A percentile compares a stretch with the other conserved stretches of the same genome.
Evolutionary conservation across 352 stramenopile genomes (phyloP).

Genomic region (Vaucheria bursata): DNA sequence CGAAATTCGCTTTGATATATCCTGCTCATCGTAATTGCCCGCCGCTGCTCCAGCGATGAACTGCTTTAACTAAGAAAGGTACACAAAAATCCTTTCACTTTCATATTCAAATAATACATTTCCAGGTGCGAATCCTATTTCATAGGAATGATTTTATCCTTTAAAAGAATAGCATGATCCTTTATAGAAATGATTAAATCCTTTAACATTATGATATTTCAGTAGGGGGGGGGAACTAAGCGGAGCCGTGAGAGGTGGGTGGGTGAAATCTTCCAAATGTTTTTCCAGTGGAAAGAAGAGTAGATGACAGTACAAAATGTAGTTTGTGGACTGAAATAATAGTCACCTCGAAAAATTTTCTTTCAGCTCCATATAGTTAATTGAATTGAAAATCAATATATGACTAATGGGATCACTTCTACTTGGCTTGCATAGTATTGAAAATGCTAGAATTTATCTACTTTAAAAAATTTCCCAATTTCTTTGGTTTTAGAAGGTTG

Average conservation of each 20-base stretch:
- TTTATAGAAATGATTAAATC: not conserved
- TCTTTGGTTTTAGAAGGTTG: too few species aligned
- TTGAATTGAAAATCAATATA: too few species aligned
- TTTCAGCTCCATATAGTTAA: too few species aligned
- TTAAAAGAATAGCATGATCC: not conserved
- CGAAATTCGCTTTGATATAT: constrained; percentile 11
- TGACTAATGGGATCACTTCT: too few species aligned
- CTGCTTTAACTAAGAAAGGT: constrained; percentile 29
- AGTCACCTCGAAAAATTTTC: too few species aligned
- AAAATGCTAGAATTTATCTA: too few species aligned
- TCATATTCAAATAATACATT: not conserved
- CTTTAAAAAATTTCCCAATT: too few species aligned
- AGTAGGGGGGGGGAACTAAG: not conserved
- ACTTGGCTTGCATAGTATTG: too few species aligned
- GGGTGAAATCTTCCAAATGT: too few species aligned
- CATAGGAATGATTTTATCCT: not conserved
- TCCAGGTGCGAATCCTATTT: not conserved
- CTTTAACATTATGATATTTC: not conserved
- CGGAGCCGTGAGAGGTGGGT: not conserved
- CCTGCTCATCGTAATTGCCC: constrained; percentile 29
- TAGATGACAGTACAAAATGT: too few species aligned
- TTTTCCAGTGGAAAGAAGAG: too few species aligned
- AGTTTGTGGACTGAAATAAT: too few species aligned
- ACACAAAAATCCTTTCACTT: not conserved
- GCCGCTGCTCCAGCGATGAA: constrained; percentile 25